Evolutionary conservation across 75 land plant species (phyloP).

Genomic region (Sequoiadendron giganteum): DNA sequence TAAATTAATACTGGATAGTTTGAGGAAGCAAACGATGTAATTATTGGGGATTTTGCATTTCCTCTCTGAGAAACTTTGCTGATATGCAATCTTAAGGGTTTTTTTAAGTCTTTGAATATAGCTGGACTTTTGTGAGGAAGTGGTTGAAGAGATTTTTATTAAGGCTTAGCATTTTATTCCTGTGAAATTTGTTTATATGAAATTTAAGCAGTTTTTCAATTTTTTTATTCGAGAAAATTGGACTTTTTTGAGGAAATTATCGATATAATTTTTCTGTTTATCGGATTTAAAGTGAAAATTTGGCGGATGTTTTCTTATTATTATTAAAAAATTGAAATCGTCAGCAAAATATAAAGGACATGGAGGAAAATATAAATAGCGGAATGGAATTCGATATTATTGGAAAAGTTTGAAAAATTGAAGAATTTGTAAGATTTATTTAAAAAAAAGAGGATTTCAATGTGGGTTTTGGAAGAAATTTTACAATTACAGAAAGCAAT

Average conservation of each 20-base stretch:
- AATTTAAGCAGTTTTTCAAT: background rate
- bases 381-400: background rate
- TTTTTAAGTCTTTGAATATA: background rate
- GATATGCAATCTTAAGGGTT: background rate
- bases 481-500: background rate
- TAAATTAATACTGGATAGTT: background rate
- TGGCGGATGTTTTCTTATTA: background rate
- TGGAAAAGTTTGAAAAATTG: background rate
- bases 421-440: background rate
- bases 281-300: background rate
- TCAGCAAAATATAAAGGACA: background rate
- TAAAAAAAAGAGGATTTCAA: background rate
- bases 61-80: background rate
- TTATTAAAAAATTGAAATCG: background rate
- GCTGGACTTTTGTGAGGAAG: background rate
- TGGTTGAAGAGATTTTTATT: background rate
- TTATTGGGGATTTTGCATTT: background rate
- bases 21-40: background rate
- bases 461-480: background rate
- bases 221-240: background rate
- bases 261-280: background rate
- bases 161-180: background rate
- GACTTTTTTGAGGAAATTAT: background rate
- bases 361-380: background rate
- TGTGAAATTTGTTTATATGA: background rate